Base-by-base conservation (phyloP, 2,329 filamentous ascomycete species). In the Xylaria sp. region DNA sequence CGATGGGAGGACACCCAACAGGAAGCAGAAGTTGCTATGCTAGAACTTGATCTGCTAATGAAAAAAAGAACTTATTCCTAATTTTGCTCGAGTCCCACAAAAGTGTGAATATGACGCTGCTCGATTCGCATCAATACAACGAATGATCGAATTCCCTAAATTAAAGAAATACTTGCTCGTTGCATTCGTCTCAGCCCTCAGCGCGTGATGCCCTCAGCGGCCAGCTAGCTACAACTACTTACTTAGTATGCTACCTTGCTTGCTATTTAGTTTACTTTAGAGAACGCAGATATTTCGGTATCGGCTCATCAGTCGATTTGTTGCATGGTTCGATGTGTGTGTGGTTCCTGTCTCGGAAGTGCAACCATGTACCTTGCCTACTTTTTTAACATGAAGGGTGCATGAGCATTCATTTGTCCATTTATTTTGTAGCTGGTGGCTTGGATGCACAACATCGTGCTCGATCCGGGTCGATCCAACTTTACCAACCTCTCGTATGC, bases 11-110 rank as follows among this genome's bases (percentile, higher is more conserved):
- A 74, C 64, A 67, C 71, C 74, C 70, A 71, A 58, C 23, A 27
- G 55, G 35, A 58, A 58, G 69, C 73, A 76, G 76, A 76, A 66
- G 70, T 74, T 74, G 77, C 71, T 75, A 73, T 72, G 69, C 74
- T 75, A 76, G 74, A 75, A 76, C 70, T 75, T 61, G 51, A 68
- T 77, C 76, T 75, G 76, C 69, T 77, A 76, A 78, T 79, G 73
- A 78, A 75, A 69, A 75, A 77, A 77, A 10, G 32, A 78, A 76
- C 74, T 69, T 73, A 65, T 50, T 71, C 59, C 60, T 68, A 69
- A 61, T 61, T 59, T 68, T n/a, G 47, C 12, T 29, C 32, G 35
- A 51, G 50, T 37, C 16, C n/a, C 21, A 29, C 44, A 27, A n/a
- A 25, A 25, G 23, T 35, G 42, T 54, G 48, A 69, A 57, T 69